Percentiles rank a stretch among this genome's conserved stretches.
phyloP scores from a whole-genome alignment of 2,329 filamentous ascomycete species.

The Fusarium tupiense region DNA sequence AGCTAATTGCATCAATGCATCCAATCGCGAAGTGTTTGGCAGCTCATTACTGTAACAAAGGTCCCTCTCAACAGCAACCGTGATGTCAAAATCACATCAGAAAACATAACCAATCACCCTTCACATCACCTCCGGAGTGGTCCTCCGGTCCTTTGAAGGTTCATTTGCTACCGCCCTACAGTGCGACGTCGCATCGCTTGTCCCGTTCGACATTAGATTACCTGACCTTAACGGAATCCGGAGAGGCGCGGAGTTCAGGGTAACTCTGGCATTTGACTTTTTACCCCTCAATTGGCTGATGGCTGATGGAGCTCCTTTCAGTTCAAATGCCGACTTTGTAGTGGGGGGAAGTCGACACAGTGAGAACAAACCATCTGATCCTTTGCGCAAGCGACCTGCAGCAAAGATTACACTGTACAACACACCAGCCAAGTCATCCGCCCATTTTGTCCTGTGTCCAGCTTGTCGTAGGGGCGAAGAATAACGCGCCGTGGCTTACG shows the following conservation, averaged over 20 bases:
- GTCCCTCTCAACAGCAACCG: neutral
- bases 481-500: slow-evolving; percentile 12
- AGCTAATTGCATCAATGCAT: neutral
- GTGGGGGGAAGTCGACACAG: neutral
- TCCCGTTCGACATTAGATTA: neutral
- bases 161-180: neutral
- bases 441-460: neutral
- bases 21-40: neutral
- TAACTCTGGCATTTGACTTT: neutral
- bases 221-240: neutral
- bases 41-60: neutral
- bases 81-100: neutral
- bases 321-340: neutral
- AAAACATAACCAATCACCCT: neutral
- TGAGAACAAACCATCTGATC: neutral
- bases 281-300: neutral
- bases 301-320: neutral
- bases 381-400: neutral
- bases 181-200: neutral
- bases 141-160: neutral
- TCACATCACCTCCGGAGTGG: neutral
- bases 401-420: neutral
- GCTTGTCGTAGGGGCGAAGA: neutral
- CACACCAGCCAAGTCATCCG: neutral
- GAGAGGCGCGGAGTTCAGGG: neutral